Conservation (phyloP, 345 rosid genomes). For the Lumnitzera littorea region DNA sequence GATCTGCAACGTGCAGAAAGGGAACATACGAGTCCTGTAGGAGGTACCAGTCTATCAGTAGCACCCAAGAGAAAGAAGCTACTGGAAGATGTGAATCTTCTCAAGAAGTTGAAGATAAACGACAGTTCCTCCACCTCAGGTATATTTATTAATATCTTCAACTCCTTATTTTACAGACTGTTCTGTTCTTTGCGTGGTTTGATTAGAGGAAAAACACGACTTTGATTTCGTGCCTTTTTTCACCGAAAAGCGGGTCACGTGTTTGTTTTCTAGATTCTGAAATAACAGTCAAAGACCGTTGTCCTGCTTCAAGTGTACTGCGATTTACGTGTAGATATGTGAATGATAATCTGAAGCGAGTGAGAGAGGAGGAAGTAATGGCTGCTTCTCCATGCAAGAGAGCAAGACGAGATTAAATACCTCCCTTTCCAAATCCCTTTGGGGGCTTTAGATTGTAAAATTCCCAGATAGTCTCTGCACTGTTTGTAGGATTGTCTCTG, state of each 20-base stretch:
- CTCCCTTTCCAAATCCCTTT: background rate
- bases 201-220: too few species aligned
- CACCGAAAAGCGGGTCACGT: background rate
- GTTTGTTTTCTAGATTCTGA: background rate
- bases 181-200: too few species aligned
- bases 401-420: slow-evolving; percentile 21
- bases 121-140: slow-evolving; percentile 23
- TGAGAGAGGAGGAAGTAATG: slow-evolving; percentile 43
- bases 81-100: slow-evolving; percentile 26
- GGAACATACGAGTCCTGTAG: background rate
- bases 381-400: slow-evolving; percentile 37
- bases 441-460: too few species aligned
- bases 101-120: slow-evolving; percentile 47
- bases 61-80: slow-evolving; percentile 47
- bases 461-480: too few species aligned
- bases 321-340: slow-evolving; percentile 26
- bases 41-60: slow-evolving; percentile 2
- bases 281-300: background rate
- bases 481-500: too few species aligned
- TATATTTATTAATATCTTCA: background rate
- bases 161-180: too few species aligned
- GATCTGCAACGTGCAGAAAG: slow-evolving; percentile 11
- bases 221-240: background rate
- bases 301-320: slow-evolving; percentile 1
- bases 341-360: slow-evolving; percentile 28